Base-by-base conservation (phyloP, 768 basidiomycete species). In the Lactifluus echinatus region DNA sequence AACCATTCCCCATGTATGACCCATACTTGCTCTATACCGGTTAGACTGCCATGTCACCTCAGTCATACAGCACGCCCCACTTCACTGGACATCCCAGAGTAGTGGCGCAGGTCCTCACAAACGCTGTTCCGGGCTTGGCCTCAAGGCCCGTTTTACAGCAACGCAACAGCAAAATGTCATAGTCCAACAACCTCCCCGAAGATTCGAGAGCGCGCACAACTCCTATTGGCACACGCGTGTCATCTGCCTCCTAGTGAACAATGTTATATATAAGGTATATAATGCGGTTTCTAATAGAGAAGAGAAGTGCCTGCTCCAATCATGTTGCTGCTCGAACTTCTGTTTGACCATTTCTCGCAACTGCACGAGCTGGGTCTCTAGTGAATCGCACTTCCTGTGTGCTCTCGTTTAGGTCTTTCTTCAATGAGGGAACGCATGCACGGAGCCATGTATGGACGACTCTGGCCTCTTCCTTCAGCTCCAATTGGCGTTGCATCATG, bases 401-500 rank as follows among this genome's bases (percentile, higher is more conserved):
- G 15, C 5, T 45, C 5, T 46, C 24, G 40, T 17, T 31, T n/a
- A 47, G 24, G 11, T 10, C 15, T 11, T 29, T 12, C 10, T 39
- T 28, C n/a, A 12, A 24, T 19, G 6, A 26, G 19, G 24, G 15
- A 51, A 26, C n/a, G n/a, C n/a, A n/a, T 24, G 19, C 33, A 73
- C 84, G 57, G 69, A 93, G 91, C 74, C 68, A 65, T 89, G n/a
- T n/a, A n/a, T n/a, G 87, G 46, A 93, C 73, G 7, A 73, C 69
- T 55, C 66, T 75, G 0, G 90, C 89, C 71, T 93, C 91, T 64
- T 84, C 82, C 55, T 74, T 76, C 23, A 86, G 72, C 51, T 89
- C 83, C 4, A 93, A 74, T 65, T 93, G 90, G 19, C 82, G 76
- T 40, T 78, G 75, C 85, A 93, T 88, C 85, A 93, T 84, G 8